phyloP scores from a whole-genome alignment of 1,139 yeast species.

The Geotrichum carabidarum region DNA sequence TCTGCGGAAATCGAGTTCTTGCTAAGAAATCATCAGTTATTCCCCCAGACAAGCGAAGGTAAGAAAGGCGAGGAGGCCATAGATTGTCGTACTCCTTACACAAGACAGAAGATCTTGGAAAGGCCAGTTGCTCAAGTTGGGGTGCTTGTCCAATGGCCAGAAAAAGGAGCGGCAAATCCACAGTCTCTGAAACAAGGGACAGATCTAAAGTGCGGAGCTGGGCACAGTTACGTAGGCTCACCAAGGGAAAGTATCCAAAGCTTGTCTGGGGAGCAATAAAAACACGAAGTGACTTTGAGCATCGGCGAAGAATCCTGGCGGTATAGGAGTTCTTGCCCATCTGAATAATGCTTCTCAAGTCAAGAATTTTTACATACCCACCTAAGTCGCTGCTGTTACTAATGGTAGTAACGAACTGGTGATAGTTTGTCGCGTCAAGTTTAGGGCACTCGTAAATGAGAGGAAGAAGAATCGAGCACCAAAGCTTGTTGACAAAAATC shows the following conservation, averaged over 20 bases:
- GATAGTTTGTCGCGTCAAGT: slow-evolving; percentile 63
- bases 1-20: slow-evolving; percentile 60
- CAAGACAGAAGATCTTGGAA: slow-evolving; percentile 82
- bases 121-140: slow-evolving; percentile 66
- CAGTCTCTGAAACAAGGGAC: slow-evolving; percentile 86
- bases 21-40: slow-evolving; percentile 72
- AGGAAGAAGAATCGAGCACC: slow-evolving; percentile 58
- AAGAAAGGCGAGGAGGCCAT: slow-evolving; percentile 78
- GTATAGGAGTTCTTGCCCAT: slow-evolving; percentile 91
- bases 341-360: slow-evolving; percentile 74
- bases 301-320: slow-evolving; percentile 71
- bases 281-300: slow-evolving; percentile 55
- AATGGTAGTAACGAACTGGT: slow-evolving; percentile 66
- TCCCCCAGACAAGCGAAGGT: slow-evolving; percentile 81
- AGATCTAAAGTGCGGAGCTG: slow-evolving; percentile 64
- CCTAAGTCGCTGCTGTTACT: slow-evolving; percentile 34
- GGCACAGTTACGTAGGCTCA: slow-evolving; percentile 67
- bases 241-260: slow-evolving; percentile 84
- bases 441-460: slow-evolving; percentile 59
- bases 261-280: slow-evolving; percentile 93
- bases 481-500: slow-evolving; percentile 55
- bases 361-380: slow-evolving; percentile 43
- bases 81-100: slow-evolving; percentile 53
- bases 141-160: slow-evolving; percentile 61
- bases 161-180: slow-evolving; percentile 74